A percentile compares a stretch with the other conserved stretches of the same genome.
Evolutionary conservation across 768 basidiomycete species (phyloP).

Genomic region (Pleurotus giganteus): DNA sequence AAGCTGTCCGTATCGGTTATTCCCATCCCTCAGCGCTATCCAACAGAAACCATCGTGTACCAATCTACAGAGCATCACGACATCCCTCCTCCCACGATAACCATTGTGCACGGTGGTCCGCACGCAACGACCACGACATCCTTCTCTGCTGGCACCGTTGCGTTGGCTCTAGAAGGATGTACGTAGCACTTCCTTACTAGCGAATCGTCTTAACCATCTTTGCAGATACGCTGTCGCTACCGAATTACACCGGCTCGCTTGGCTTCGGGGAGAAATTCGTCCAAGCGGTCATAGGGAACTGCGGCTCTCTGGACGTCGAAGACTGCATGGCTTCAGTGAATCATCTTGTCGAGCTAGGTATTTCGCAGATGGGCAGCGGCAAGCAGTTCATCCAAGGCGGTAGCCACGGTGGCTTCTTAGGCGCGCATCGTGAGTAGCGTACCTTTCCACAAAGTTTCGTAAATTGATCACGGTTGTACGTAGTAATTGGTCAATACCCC

Average conservation of each 20-base stretch:
- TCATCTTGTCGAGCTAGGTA: constrained; percentile 47
- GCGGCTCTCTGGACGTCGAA: constrained; percentile 63
- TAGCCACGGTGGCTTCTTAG: constrained; percentile 69
- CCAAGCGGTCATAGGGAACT: constrained; percentile 50
- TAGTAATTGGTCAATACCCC: constrained; percentile 66
- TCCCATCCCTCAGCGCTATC: constrained; percentile 45
- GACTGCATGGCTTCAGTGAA: constrained; percentile 57
- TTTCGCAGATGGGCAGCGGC: constrained; percentile 46
- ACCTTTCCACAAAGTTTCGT: neutral
- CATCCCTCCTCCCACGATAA: constrained; percentile 43
- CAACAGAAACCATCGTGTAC: constrained; percentile 56
- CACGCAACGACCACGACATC: constrained; percentile 47
- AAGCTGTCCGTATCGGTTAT: constrained; percentile 41
- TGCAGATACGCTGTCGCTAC: constrained; percentile 55
- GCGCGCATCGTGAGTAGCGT: constrained; percentile 48
- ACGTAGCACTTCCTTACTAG: constrained; percentile 21
- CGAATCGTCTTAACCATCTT: neutral
- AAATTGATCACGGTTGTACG: neutral
- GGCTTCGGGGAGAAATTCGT: constrained; percentile 68
- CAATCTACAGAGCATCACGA: constrained; percentile 23
- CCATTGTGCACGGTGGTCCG: constrained; percentile 62
- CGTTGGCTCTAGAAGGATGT: constrained; percentile 63
- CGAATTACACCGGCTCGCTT: constrained; percentile 67
- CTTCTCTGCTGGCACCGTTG: constrained; percentile 42
- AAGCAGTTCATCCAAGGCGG: constrained; percentile 61